A percentile compares a stretch with the other conserved stretches of the same genome.
Conservation (phyloP, 176 grass and related monocot species). For the Aegilops longissima region DNA sequence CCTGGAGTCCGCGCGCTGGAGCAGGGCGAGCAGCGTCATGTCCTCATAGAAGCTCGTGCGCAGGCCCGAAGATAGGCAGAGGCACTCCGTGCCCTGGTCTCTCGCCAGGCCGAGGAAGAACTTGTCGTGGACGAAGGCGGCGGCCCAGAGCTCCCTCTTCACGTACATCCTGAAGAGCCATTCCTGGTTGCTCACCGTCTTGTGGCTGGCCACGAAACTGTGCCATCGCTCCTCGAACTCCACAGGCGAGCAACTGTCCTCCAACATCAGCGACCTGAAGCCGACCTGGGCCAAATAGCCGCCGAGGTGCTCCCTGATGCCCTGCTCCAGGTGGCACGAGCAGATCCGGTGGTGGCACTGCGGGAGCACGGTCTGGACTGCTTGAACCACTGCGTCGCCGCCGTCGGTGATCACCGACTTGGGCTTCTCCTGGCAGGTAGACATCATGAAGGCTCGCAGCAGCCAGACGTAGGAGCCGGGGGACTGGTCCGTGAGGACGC, state of each 20-base stretch:
- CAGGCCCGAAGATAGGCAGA: slow-evolving; percentile 2
- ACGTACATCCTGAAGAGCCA: not conserved
- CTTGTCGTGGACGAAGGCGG: slow-evolving; percentile 14
- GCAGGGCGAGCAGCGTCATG: not conserved
- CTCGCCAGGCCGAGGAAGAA: slow-evolving; percentile 13
- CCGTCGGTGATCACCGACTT: slow-evolving; percentile 26
- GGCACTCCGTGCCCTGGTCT: slow-evolving; percentile 4
- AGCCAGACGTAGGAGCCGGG: not conserved
- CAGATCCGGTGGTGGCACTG: slow-evolving; percentile 15
- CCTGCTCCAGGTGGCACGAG: slow-evolving; percentile 21
- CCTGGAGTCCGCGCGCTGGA: not conserved
- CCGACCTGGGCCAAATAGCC: not conserved
- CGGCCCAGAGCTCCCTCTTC: slow-evolving; percentile 20
- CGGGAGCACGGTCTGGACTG: not conserved
- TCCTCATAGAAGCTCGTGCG: not conserved
- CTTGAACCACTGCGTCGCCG: not conserved
- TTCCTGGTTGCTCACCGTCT: not conserved
- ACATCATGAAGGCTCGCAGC: not conserved
- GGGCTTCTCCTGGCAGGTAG: not conserved
- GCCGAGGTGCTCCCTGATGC: not conserved
- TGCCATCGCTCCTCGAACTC: slow-evolving; percentile 12
- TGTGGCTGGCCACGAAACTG: not conserved
- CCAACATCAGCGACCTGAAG: not conserved
- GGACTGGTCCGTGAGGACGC: not conserved
- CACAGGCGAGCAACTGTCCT: not conserved